Percentiles rank a stretch among this genome's conserved stretches.
phyloP scores from a whole-genome alignment of 305 asterid genomes.

The Solanum chacoense region DNA sequence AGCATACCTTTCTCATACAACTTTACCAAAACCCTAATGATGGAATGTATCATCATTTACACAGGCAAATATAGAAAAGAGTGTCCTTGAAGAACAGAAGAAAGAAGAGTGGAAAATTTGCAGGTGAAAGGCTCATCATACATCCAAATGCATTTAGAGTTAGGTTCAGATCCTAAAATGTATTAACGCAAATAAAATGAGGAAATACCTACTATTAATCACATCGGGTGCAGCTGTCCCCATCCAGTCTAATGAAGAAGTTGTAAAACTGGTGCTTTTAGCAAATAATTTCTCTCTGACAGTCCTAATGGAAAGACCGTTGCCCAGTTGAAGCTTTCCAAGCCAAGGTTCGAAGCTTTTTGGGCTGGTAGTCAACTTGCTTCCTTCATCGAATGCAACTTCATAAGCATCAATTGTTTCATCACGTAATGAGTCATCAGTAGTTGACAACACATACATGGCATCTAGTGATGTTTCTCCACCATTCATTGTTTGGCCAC shows the following conservation, averaged over 20 bases:
- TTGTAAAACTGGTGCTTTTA: conserved; percentile 18
- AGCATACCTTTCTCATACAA: background rate
- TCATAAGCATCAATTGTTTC: conserved; percentile 42
- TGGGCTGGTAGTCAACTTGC: conserved; percentile 15
- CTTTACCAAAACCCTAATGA: background rate
- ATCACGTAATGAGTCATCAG: conserved; percentile 38
- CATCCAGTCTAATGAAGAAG: conserved; percentile 90
- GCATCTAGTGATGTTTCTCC: conserved; percentile 54
- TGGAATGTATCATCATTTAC: background rate
- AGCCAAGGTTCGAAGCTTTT: conserved; percentile 44
- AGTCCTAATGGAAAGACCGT: conserved; percentile 33
- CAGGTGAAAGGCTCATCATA: background rate
- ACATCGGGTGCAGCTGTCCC: conserved; percentile 78
- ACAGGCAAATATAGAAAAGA: background rate
- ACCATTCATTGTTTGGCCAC: conserved; percentile 30
- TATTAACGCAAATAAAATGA: background rate
- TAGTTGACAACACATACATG: conserved; percentile 53
- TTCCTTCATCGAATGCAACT: conserved; percentile 43
- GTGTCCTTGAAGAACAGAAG: background rate
- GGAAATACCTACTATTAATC: conserved; percentile 56
- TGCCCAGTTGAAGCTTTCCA: conserved; percentile 62
- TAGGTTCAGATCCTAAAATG: background rate
- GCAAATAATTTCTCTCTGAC: conserved; percentile 26
- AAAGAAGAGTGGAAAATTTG: background rate
- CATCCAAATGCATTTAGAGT: background rate